Percentiles rank a stretch among this genome's conserved stretches.
Conservation (phyloP, 768 basidiomycete species). For the Cyclocybe aegerita region DNA sequence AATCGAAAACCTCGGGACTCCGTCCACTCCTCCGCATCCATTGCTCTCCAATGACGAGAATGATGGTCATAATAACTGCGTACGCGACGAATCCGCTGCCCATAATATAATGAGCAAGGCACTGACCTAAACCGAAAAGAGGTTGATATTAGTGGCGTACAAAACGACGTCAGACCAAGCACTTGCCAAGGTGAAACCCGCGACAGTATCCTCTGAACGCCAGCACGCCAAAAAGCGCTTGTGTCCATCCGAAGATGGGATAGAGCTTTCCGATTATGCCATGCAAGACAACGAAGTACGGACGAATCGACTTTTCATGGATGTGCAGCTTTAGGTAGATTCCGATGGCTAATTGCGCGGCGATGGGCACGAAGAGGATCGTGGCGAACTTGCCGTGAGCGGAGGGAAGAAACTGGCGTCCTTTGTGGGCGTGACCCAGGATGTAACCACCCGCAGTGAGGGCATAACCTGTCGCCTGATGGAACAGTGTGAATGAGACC, state of each 20-base stretch:
- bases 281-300: slow-evolving; percentile 68
- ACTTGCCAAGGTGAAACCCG: slow-evolving; percentile 60
- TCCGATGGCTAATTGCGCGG: slow-evolving; percentile 68
- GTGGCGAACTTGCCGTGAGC: slow-evolving; percentile 72
- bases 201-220: slow-evolving; percentile 77
- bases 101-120: slow-evolving; percentile 88
- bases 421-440: slow-evolving; percentile 85
- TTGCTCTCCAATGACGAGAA: slow-evolving; percentile 72
- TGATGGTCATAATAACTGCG: slow-evolving; percentile 75
- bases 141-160: background rate
- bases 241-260: slow-evolving; percentile 85
- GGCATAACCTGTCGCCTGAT: slow-evolving; percentile 62
- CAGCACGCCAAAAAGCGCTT: slow-evolving; percentile 85
- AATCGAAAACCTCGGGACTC: slow-evolving; percentile 87
- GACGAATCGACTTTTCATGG: slow-evolving; percentile 71
- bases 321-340: slow-evolving; percentile 93
- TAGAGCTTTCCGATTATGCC: slow-evolving; percentile 82
- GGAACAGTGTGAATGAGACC: background rate
- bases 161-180: background rate
- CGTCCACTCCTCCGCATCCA: slow-evolving; percentile 73
- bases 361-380: slow-evolving; percentile 63
- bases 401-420: slow-evolving; percentile 72
- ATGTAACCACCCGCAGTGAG: slow-evolving; percentile 74
- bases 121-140: slow-evolving; percentile 54
- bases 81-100: slow-evolving; percentile 91